Conservation (phyloP, 345 rosid species). For the Syzygium aqueum region DNA sequence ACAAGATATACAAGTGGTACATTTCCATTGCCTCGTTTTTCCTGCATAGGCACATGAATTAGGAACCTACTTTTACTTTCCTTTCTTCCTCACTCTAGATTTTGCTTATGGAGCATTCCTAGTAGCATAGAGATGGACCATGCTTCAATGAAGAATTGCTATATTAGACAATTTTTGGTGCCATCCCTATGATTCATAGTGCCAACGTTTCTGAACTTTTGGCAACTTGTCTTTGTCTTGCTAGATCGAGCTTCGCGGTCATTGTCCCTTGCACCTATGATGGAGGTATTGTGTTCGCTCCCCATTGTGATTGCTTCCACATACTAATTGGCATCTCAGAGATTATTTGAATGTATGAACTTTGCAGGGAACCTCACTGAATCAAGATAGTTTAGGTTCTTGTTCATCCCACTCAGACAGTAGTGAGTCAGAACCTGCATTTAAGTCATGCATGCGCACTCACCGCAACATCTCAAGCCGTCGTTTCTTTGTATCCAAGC, state of each 20-base stretch:
- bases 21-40: background rate
- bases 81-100: background rate
- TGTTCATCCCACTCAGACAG: slow-evolving; percentile 37
- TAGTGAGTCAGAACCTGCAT: slow-evolving; percentile 32
- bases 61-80: background rate
- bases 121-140: background rate
- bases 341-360: background rate
- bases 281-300: slow-evolving; percentile 22
- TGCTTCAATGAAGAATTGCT: background rate
- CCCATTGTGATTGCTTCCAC: background rate
- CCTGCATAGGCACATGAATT: background rate
- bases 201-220: background rate
- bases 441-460: slow-evolving; percentile 24
- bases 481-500: slow-evolving; percentile 43
- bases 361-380: slow-evolving; percentile 29
- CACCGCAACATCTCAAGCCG: slow-evolving; percentile 34
- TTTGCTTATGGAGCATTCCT: background rate
- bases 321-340: background rate
- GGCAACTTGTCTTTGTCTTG: background rate
- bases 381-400: slow-evolving; percentile 26
- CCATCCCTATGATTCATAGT: background rate
- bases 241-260: slow-evolving; percentile 26
- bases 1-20: background rate
- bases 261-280: slow-evolving; percentile 15
- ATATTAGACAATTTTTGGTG: background rate